Evolutionary conservation across 2,329 filamentous ascomycete species (phyloP).

Genomic region (Monosporascus sp.): DNA sequence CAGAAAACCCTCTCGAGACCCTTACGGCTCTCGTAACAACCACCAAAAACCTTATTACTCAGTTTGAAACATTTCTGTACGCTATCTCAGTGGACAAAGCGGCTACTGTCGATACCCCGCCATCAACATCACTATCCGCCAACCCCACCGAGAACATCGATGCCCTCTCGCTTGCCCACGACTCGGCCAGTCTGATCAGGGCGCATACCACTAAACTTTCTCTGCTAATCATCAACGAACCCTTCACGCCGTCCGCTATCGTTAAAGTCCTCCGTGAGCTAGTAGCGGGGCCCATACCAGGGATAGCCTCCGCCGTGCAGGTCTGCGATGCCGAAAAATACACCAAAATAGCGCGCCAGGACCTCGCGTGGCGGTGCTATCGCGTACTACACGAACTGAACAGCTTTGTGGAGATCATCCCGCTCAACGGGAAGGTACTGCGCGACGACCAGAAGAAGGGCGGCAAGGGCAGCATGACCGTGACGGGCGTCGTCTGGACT

Average conservation of each 20-base stretch:
- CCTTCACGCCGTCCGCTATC: conserved; percentile 77
- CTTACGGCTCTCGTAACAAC: conserved; percentile 35
- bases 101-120: conserved; percentile 11
- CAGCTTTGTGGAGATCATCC: conserved; percentile 55
- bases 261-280: conserved; percentile 65
- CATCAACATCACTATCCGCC: conserved; percentile 7
- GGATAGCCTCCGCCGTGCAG: conserved; percentile 65
- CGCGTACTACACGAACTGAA: conserved; percentile 59
- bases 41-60: conserved; percentile 32
- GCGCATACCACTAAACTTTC: conserved; percentile 85
- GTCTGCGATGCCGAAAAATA: conserved; percentile 57
- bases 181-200: conserved; percentile 67
- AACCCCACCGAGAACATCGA: conserved; percentile 34
- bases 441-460: conserved; percentile 42
- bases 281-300: conserved; percentile 67
- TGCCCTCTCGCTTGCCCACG: conserved; percentile 63
- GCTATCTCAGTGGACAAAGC: conserved; percentile 30
- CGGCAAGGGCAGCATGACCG: conserved; percentile 47
- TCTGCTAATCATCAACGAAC: conserved; percentile 78
- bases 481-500: conserved; percentile 78
- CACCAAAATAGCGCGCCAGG: conserved; percentile 57
- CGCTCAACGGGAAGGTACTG: conserved; percentile 50
- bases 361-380: conserved; percentile 55
- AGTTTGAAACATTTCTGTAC: conserved; percentile 37
- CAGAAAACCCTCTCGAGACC: conserved; percentile 26